Conservation (phyloP, 805 yeast species). For the Ogataea corticis region DNA sequence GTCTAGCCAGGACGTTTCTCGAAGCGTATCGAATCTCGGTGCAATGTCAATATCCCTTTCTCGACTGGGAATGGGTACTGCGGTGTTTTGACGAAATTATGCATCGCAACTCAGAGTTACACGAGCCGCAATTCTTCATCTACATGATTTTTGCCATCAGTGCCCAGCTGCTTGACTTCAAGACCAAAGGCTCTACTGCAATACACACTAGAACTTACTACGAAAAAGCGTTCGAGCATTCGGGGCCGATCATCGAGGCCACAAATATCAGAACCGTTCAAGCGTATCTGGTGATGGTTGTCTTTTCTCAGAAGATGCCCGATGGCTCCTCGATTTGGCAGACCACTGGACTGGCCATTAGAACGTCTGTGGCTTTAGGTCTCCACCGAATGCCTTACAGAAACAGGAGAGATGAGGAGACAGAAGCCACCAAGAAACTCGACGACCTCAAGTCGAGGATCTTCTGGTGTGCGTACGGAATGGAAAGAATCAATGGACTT, state of each 20-base stretch:
- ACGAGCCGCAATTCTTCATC: slow-evolving; percentile 22
- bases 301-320: slow-evolving; percentile 37
- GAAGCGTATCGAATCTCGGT: slow-evolving; percentile 30
- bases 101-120: slow-evolving; percentile 11
- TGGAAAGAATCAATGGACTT: slow-evolving; percentile 37
- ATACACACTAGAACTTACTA: slow-evolving; percentile 25
- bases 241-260: slow-evolving; percentile 22
- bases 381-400: slow-evolving; percentile 31
- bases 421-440: slow-evolving; percentile 1
- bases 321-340: slow-evolving; percentile 37
- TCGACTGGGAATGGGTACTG: slow-evolving; percentile 29
- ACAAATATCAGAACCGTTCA: slow-evolving; percentile 33
- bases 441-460: slow-evolving; percentile 21
- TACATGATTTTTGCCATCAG: slow-evolving; percentile 4
- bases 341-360: slow-evolving; percentile 33
- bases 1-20: neutral
- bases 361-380: slow-evolving; percentile 31
- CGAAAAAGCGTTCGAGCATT: slow-evolving; percentile 32
- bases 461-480: slow-evolving; percentile 39
- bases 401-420: slow-evolving; percentile 3
- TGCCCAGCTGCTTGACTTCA: slow-evolving; percentile 1
- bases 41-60: slow-evolving; percentile 39
- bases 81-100: neutral
- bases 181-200: neutral
- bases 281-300: slow-evolving; percentile 32